Percentiles rank a stretch among this genome's conserved stretches.
Evolutionary conservation across 805 yeast genomes (phyloP).

Genomic region (Myxozyma sirexii): DNA sequence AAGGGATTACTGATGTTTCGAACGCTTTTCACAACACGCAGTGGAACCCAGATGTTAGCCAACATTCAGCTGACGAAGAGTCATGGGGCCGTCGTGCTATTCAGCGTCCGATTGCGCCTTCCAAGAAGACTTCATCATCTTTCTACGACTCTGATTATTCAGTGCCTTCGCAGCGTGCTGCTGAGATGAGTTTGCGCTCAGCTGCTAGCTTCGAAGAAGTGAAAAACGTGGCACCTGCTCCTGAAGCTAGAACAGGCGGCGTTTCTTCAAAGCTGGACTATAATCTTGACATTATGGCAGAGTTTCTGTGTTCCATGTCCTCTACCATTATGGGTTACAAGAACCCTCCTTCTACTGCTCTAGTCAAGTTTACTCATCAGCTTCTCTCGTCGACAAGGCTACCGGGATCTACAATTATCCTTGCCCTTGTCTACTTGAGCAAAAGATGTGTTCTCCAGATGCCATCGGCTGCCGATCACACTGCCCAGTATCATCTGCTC

Average conservation of each 20-base stretch:
- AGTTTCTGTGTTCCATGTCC: constrained; percentile 74
- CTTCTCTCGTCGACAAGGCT: constrained; percentile 85
- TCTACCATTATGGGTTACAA: constrained; percentile 51
- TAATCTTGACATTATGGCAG: constrained; percentile 74
- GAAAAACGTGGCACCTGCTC: not conserved
- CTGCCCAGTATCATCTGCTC: constrained; percentile 52
- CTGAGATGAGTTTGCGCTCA: not conserved
- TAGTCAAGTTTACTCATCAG: constrained; percentile 61
- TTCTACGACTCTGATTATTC: not conserved
- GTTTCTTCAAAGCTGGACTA: constrained; percentile 78
- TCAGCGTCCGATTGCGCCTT: not conserved
- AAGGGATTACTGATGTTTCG: not conserved
- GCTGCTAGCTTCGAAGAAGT: not conserved
- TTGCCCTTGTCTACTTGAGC: constrained; percentile 77
- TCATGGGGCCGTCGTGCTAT: not conserved
- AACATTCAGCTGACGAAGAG: not conserved
- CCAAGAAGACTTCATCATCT: not conserved
- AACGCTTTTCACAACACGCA: constrained; percentile 1
- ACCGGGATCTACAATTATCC: constrained; percentile 76
- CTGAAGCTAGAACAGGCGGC: constrained; percentile 57
- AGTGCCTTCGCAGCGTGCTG: not conserved
- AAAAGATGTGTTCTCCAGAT: constrained; percentile 50
- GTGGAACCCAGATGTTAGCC: not conserved
- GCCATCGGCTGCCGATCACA: constrained; percentile 39
- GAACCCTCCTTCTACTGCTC: constrained; percentile 50